phyloP scores from a whole-genome alignment of 768 basidiomycete species.

The Suillus alpinus region DNA sequence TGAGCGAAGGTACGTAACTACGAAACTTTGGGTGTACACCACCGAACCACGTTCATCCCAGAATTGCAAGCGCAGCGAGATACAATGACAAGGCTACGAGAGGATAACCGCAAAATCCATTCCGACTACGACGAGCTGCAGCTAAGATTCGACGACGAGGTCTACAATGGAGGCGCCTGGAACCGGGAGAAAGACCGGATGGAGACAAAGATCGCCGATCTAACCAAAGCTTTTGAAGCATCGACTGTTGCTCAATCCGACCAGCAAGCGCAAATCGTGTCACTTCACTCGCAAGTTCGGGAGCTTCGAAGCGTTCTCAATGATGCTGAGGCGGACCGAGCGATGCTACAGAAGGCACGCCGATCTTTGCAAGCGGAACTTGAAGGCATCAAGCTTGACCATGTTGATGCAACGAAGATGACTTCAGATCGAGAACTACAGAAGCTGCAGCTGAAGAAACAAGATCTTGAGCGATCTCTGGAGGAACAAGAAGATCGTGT shows the following conservation, averaged over 20 bases:
- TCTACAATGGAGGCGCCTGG: conserved; percentile 77
- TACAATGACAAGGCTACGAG: conserved; percentile 68
- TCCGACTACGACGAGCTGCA: conserved; percentile 77
- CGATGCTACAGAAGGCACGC: conserved; percentile 77
- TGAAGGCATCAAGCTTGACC: conserved; percentile 75
- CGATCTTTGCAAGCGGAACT: conserved; percentile 77
- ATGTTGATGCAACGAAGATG: conserved; percentile 65
- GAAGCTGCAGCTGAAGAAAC: conserved; percentile 73
- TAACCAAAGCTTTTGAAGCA: conserved; percentile 73
- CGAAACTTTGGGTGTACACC: not conserved
- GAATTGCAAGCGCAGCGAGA: conserved; percentile 80
- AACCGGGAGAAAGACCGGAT: conserved; percentile 85
- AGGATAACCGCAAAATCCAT: conserved; percentile 75
- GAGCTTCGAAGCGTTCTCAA: conserved; percentile 79
- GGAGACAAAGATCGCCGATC: conserved; percentile 76
- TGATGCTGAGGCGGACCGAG: conserved; percentile 81
- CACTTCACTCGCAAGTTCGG: conserved; percentile 81
- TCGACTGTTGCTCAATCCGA: conserved; percentile 71
- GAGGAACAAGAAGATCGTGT: conserved; percentile 79
- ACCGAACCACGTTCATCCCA: conserved; percentile 20
- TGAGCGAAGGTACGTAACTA: conserved; percentile 63
- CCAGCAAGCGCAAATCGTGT: conserved; percentile 81
- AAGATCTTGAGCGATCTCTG: conserved; percentile 73
- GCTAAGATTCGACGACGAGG: conserved; percentile 71
- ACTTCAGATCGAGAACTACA: conserved; percentile 75